Conservation (phyloP, 805 yeast species). For the Phaffomyces thermotolerans region DNA sequence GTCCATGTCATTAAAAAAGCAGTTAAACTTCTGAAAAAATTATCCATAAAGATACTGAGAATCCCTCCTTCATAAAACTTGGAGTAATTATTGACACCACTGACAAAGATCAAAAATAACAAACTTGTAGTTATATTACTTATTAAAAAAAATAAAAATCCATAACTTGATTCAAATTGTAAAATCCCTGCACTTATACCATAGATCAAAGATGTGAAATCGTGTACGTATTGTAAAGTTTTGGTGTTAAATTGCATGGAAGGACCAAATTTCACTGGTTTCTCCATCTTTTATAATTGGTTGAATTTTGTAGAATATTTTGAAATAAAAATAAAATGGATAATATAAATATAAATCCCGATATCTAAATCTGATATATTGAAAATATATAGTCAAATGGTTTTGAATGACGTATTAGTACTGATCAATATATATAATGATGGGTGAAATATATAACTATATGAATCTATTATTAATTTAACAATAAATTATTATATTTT, state of each 20-base stretch:
- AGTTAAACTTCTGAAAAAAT: slow-evolving; percentile 13
- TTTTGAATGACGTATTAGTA: too few relatives aligned
- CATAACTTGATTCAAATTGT: slow-evolving; percentile 19
- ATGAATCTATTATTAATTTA: too few relatives aligned
- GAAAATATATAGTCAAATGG: too few relatives aligned
- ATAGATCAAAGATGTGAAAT: slow-evolving; percentile 17
- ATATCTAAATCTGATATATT: too few relatives aligned
- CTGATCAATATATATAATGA: too few relatives aligned
- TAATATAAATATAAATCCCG: too few relatives aligned
- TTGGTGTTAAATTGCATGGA: slow-evolving; percentile 3
- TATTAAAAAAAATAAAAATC: slow-evolving; percentile 15
- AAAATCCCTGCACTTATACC: slow-evolving; percentile 21
- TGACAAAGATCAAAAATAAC: slow-evolving; percentile 7
- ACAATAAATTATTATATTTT: too few relatives aligned
- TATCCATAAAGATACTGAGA: slow-evolving; percentile 10
- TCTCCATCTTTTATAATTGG: slow-evolving; percentile 11
- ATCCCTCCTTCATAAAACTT: slow-evolving; percentile 13
- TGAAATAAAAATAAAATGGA: too few relatives aligned
- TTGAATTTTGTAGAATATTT: too few relatives aligned
- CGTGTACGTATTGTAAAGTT: slow-evolving; percentile 20
- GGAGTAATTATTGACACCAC: slow-evolving; percentile 2
- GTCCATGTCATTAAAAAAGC: slow-evolving; percentile 22
- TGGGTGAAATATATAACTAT: too few relatives aligned
- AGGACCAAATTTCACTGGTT: slow-evolving; percentile 16
- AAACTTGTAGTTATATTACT: slow-evolving; percentile 4